Evolutionary conservation across 106 monocot species (phyloP), one percentile per base, ranked within the genome.

Genomic region (Phalaenopsis equestris): DNA sequence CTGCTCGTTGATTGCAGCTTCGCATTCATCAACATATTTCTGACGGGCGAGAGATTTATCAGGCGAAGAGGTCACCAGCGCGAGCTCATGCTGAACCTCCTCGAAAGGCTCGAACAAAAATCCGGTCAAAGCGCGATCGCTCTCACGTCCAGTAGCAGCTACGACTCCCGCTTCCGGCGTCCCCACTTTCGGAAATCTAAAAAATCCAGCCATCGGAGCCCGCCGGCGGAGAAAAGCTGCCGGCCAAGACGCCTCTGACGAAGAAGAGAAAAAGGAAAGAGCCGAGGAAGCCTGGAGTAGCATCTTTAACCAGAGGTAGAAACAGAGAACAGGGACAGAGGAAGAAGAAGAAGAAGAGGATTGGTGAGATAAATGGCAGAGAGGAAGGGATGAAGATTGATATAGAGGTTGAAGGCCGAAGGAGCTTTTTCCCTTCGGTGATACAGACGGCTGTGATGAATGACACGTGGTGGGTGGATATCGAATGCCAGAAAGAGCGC

Each of bases 1-100:
- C 90, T 96, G 96, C 41, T 87, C 87, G 78, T 96, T 96, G 75
- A 96, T 83, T 45, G 96, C 91, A 1, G 93, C 90, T 85, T 96
- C 96, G 67, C 85, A 85, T 18, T 91, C 87, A 68, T 91, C 91
- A 15, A 52, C 56, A 77, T 80, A 91, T 80, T 90, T 87, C 72
- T 93, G 91, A 6, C 91, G 76, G 0, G 96, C 93, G 30, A 93
- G 84, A 1, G 96, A 93, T 23, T 55, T 57, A 55, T 86, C 82
- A 18, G 77, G 73, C 23, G 38, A 55, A 21, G 81, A 43, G 3
- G 94, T 86, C 38, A 94, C 88, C 52, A 94, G 88, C 8, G 73
- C 58, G 56, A 90, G 88, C 67, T 86, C 82, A 68, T 80, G 78
- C 91, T 90, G 90, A 41, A 94, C 80, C 88, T 94, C 94, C 87